Evolutionary conservation across 805 yeast species (phyloP), one percentile per base, ranked within the genome.

Genomic region (Cyberlindnera mrakii): DNA sequence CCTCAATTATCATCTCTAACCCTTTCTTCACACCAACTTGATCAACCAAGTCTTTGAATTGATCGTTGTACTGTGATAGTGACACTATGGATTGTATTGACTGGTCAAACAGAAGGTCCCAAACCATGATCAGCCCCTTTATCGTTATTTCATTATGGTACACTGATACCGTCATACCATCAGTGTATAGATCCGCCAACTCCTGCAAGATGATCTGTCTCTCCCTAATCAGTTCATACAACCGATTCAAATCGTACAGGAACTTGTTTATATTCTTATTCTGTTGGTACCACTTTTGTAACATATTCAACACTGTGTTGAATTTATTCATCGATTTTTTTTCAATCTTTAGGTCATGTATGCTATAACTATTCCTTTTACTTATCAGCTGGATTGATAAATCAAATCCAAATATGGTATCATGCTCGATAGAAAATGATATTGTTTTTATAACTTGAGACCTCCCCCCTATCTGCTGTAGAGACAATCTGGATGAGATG

Each of bases 301-400:
- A 39, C 23, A 43, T 40, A 3, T 36, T 10, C 4, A 55, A 30
- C 2, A 52, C 8, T 1, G 56, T 36, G 30, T 58, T 58, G 29
- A 54, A 48, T 36, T 35, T 51, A 37, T 58, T 58, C 19, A 51
- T 52, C 10, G 60, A 56, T 6, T 8, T 15, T 23, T 46, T 58
- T 1, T 7, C 25, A 7, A 51, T 37, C 0, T 43, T 29, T 4
- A 58, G 37, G 3, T 44, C 33, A 40, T 44, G 40, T 1, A 51
- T 40, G 16, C 42, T 45, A 34, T 55, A 56, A 1, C 20, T 33
- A 25, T 45, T 33, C 10, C 46, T 30, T 9, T 36, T 31, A 33
- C 48, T 45, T 25, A 35, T 36, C 4, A 58, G 38, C 37, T 40
- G 42, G 17, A 58, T 34, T 2, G n/a, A 32, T 4, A 58, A 43